phyloP scores from a whole-genome alignment of 768 basidiomycete species.

The Jaapia argillacea region DNA sequence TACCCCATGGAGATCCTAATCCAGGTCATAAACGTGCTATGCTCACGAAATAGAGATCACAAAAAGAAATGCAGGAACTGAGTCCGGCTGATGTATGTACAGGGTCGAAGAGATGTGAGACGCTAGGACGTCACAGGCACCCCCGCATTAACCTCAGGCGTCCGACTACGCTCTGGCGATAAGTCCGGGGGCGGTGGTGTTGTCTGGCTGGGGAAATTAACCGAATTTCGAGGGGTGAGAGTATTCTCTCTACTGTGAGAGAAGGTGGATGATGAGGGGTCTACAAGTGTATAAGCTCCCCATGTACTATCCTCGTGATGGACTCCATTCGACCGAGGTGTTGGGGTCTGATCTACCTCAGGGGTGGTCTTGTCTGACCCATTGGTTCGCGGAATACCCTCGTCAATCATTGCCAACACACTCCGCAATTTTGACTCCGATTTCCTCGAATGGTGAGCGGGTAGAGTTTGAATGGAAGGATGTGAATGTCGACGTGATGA shows the following conservation, averaged over 20 bases:
- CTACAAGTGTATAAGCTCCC: not conserved
- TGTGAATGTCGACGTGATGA: constrained; percentile 44
- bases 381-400: constrained; percentile 15
- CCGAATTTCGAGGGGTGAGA: not conserved
- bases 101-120: too few species aligned
- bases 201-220: not conserved
- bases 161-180: not conserved
- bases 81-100: constrained; percentile 8
- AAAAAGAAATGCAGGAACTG: constrained; percentile 7
- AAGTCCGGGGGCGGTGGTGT: not conserved
- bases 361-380: not conserved
- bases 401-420: constrained; percentile 66
- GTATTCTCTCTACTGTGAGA: not conserved
- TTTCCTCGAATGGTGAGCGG: constrained; percentile 34
- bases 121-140: too few species aligned
- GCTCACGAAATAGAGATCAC: not conserved
- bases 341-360: too few species aligned
- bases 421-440: constrained; percentile 58
- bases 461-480: constrained; percentile 23
- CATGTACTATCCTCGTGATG: not conserved
- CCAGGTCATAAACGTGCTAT: not conserved
- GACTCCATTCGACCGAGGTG: not conserved
- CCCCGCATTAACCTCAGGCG: not conserved
- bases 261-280: not conserved
- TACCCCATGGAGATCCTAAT: not conserved